Evolutionary conservation across 371 early-diverging fungal genomes (phyloP).

Genomic region (Mucor irregularis): DNA sequence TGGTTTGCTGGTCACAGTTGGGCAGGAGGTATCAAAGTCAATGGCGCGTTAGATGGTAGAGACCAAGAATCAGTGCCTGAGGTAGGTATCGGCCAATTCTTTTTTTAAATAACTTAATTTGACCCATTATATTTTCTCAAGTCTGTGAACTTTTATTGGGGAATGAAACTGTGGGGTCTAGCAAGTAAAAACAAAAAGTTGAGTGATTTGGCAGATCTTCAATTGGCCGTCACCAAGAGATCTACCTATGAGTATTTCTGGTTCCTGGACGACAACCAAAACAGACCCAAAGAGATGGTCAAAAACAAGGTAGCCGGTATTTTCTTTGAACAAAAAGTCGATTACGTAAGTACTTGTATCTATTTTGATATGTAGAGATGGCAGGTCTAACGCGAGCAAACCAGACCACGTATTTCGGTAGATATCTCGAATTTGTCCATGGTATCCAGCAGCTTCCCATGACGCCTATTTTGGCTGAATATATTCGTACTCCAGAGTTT

Average conservation of each 20-base stretch:
- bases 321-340: constrained; percentile 72
- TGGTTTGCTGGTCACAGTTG: constrained; percentile 82
- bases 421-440: constrained; percentile 67
- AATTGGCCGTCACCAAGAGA: constrained; percentile 59
- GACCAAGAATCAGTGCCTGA: constrained; percentile 81
- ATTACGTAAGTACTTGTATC: constrained; percentile 54
- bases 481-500: constrained; percentile 50
- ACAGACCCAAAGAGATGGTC: constrained; percentile 50
- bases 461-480: constrained; percentile 63
- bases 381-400: neutral
- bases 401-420: constrained; percentile 67
- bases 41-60: constrained; percentile 66
- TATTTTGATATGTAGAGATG: neutral
- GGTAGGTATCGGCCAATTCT: constrained; percentile 25
- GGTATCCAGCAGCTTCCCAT: constrained; percentile 83
- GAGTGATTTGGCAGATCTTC: constrained; percentile 42
- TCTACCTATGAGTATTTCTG: constrained; percentile 69
- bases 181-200: constrained; percentile 44
- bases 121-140: constrained; percentile 3
- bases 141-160: constrained; percentile 75
- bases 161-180: constrained; percentile 63
- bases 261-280: constrained; percentile 51
- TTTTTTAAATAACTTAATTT: neutral
- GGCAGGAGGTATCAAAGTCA: constrained; percentile 72
- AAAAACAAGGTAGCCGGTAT: constrained; percentile 72